Conservation (phyloP, 2,329 filamentous ascomycete genomes). For the Taxawa tesnikishii region DNA sequence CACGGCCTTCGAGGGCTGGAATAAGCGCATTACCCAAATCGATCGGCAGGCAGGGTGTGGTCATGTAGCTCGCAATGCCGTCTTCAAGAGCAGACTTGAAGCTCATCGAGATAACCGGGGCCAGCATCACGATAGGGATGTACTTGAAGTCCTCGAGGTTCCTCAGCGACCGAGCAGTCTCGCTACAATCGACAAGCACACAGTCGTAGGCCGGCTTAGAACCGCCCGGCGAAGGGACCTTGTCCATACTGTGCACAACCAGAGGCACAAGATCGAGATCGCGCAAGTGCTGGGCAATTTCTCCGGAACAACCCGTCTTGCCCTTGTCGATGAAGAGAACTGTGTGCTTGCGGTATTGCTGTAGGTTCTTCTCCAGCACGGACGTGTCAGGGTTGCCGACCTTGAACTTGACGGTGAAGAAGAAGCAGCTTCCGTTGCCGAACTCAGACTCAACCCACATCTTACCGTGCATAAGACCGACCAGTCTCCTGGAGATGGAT, state of each 20-base stretch:
- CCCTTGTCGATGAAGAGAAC: slow-evolving; percentile 93
- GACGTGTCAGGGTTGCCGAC: slow-evolving; percentile 68
- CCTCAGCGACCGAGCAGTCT: slow-evolving; percentile 73
- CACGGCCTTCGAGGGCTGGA: slow-evolving; percentile 83
- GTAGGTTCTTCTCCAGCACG: slow-evolving; percentile 69
- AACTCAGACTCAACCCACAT: slow-evolving; percentile 93
- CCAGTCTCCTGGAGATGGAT: slow-evolving; percentile 88
- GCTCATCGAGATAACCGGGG: slow-evolving; percentile 78
- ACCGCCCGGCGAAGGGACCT: slow-evolving; percentile 45
- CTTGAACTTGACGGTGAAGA: slow-evolving; percentile 87
- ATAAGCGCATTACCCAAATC: slow-evolving; percentile 95
- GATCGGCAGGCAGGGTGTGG: slow-evolving; percentile 84
- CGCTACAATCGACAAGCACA: slow-evolving; percentile 88
- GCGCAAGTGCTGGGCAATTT: slow-evolving; percentile 67
- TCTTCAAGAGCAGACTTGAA: slow-evolving; percentile 89
- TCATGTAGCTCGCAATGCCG: slow-evolving; percentile 98
- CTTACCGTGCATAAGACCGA: slow-evolving; percentile 91
- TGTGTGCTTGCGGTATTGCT: slow-evolving; percentile 83
- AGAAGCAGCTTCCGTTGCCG: slow-evolving; percentile 85
- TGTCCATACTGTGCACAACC: slow-evolving; percentile 65
- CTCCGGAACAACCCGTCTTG: slow-evolving; percentile 60
- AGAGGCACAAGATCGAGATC: slow-evolving; percentile 69
- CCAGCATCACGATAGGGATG: slow-evolving; percentile 85
- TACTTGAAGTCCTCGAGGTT: slow-evolving; percentile 95
- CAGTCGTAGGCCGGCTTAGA: slow-evolving; percentile 70